A percentile compares a stretch with the other conserved stretches of the same genome.
Conservation (phyloP, 495 filamentous ascomycete genomes). For the Astrothelium macrocarpum region DNA sequence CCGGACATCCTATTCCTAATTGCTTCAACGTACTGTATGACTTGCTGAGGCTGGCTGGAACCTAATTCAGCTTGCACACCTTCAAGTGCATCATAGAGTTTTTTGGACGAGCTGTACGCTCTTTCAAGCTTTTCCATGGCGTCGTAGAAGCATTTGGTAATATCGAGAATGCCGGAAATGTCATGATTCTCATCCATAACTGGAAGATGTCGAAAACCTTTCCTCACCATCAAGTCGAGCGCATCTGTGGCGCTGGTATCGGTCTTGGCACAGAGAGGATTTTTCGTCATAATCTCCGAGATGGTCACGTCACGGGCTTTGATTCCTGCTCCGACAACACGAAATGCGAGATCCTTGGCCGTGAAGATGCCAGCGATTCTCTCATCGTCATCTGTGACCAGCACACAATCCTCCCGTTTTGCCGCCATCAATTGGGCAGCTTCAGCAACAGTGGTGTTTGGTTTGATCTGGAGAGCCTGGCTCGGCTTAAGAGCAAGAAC, state of each 20-base stretch:
- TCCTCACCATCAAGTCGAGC: slow-evolving; percentile 93
- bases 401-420: slow-evolving; percentile 96
- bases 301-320: slow-evolving; percentile 87
- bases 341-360: slow-evolving; percentile 95
- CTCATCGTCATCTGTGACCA: slow-evolving; percentile 97
- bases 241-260: slow-evolving; percentile 98
- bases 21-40: slow-evolving; percentile 97
- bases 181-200: slow-evolving; percentile 99
- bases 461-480: slow-evolving; percentile 96
- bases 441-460: slow-evolving; percentile 84
- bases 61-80: slow-evolving; percentile 98
- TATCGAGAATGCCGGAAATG: slow-evolving; percentile 95
- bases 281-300: slow-evolving; percentile 99
- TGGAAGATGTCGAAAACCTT: slow-evolving; percentile 93
- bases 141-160: slow-evolving; percentile 99
- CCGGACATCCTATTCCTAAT: slow-evolving; percentile 94
- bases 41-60: slow-evolving; percentile 92
- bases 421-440: slow-evolving; percentile 98
- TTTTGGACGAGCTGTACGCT: slow-evolving; percentile 90
- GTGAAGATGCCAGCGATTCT: slow-evolving; percentile 98
- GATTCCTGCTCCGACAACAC: slow-evolving; percentile 87
- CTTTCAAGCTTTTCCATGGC: slow-evolving; percentile 99
- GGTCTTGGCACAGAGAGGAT: slow-evolving; percentile 90
- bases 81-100: slow-evolving; percentile 93
- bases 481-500: slow-evolving; percentile 92